Conservation (phyloP, 345 rosid species). For the Dipteronia dyeriana region DNA sequence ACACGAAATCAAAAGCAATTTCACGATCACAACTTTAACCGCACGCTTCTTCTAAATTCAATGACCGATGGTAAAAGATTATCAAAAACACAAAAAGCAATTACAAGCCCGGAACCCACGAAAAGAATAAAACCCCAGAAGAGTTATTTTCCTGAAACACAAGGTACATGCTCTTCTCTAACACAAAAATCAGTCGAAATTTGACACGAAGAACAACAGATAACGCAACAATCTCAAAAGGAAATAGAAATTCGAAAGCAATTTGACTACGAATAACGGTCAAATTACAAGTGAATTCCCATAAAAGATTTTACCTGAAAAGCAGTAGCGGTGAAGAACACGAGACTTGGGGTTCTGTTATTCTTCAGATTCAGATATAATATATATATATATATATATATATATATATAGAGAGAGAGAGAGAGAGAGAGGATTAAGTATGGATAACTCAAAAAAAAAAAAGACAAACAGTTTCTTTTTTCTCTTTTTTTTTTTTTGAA, state of each 20-base stretch:
- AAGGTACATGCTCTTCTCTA: background rate
- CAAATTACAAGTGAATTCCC: conserved; percentile 1
- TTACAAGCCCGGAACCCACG: background rate
- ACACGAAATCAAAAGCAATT: conserved; percentile 16
- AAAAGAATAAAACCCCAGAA: background rate
- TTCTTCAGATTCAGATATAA: conserved; percentile 1
- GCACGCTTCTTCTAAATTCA: conserved; percentile 9
- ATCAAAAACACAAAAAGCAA: background rate
- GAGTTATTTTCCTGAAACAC: background rate
- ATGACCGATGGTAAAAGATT: conserved; percentile 1
- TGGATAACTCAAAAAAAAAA: background rate
- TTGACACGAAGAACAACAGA: conserved; percentile 14
- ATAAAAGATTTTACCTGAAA: conserved; percentile 30
- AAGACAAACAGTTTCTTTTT: too few relatives aligned
- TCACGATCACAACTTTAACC: conserved; percentile 6
- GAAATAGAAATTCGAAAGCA: conserved; percentile 11
- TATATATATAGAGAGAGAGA: too few relatives aligned
- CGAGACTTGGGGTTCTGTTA: conserved; percentile 22
- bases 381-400: conserved; percentile 16
- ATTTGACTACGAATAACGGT: background rate
- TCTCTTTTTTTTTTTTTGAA: too few relatives aligned
- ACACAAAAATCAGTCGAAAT: conserved; percentile 19
- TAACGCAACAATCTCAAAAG: background rate
- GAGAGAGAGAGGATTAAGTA: too few relatives aligned
- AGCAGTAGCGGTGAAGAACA: conserved; percentile 17